These are phyloP conservation scores for Trichoderma atroviride DNA, from an alignment of 2,329 filamentous ascomycete genomes.

Conservation along the genomic window DNA sequence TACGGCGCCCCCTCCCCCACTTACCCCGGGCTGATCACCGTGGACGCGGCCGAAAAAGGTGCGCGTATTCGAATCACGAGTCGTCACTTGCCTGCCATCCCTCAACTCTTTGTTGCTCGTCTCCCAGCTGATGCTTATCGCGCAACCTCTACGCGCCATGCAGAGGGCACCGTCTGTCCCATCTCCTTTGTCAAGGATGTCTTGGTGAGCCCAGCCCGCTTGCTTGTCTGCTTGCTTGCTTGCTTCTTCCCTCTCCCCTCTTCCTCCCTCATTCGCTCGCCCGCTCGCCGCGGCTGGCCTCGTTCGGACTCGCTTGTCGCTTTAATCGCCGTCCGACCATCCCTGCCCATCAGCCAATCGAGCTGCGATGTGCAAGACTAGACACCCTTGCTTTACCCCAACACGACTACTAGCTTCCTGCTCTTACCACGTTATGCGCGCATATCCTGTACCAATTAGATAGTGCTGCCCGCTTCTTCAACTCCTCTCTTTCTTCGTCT, in stretches of 20 bases:
- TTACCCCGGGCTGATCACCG: slow-evolving; percentile 22
- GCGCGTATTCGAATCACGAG: slow-evolving; percentile 15
- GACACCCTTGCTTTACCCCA: slow-evolving; percentile 24
- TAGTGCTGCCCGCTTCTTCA: slow-evolving; percentile 7
- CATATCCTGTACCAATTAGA: slow-evolving; percentile 7
- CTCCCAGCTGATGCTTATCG: slow-evolving; percentile 25
- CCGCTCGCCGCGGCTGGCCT: slow-evolving; percentile 26
- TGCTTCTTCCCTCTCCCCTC: slow-evolving; percentile 30
- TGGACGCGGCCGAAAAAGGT: slow-evolving; percentile 6
- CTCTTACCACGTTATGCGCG: slow-evolving; percentile 22
- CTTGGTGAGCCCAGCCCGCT: slow-evolving; percentile 64
- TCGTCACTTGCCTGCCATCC: neutral
- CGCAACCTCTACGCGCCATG: slow-evolving; percentile 23
- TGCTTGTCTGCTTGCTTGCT: neutral
- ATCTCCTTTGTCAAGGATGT: slow-evolving; percentile 85
- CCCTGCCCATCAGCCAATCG: slow-evolving; percentile 27
- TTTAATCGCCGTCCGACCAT: slow-evolving; percentile 24
- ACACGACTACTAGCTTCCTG: slow-evolving; percentile 23
- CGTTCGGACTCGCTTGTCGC: slow-evolving; percentile 25
- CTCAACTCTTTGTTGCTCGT: neutral
- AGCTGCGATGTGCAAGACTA: slow-evolving; percentile 19
- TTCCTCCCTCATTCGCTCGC: slow-evolving; percentile 29
- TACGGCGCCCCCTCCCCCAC: slow-evolving; percentile 31
- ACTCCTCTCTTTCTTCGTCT: neutral
- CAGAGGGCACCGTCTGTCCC: slow-evolving; percentile 81